Base-by-base conservation (phyloP, 352 stramenopile species). In the Aphanomyces euteiches region DNA sequence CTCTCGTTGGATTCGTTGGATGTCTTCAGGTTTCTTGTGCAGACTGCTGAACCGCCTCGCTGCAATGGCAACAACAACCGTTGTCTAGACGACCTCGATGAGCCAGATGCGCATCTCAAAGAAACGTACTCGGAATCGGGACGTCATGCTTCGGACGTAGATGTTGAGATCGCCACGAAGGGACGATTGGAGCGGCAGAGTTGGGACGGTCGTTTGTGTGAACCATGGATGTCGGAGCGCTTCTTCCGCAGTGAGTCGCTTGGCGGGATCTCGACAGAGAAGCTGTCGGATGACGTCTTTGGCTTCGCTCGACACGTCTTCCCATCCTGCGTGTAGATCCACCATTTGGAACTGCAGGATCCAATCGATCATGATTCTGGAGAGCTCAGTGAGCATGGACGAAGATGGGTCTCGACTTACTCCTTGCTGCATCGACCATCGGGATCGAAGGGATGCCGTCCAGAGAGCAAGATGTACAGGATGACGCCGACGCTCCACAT, bases 401-500 rank as follows among this genome's bases (percentile, higher is more conserved):
- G 28, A 28, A 28, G 28, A n/a, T 53, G n/a, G 45, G n/a, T 19
- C 45, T 2, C n/a, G 40, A 63, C 50, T 72, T 89, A 87, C 58
- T 89, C 83, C 65, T 82, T 84, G 19, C 80, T 85, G 50, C 89
- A 83, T 4, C 80, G 78, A 1, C 84, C 84, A 53, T 89, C 80
- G 3, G 79, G 70, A 74, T 91, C 85, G 41, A 96, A 97, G 5
- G 87, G 88, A 40, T 91, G 86, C 0, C 78, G 77, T 1, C 79
- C 87, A 28, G 82, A 93, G 3, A 97, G 80, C n/a, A 96, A 63
- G 56, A 96, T 87, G 73, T 94, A 96, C 38, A 95, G 67, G 28
- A 96, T 89, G n/a, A 96, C 85, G 47, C 90, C 90, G 4, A 96
- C 74, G 39, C 82, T 93, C 90, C 90, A 97, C 56, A 96, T 75